Conservation (phyloP, 129 eudicot species). For the Calendula officinalis region DNA sequence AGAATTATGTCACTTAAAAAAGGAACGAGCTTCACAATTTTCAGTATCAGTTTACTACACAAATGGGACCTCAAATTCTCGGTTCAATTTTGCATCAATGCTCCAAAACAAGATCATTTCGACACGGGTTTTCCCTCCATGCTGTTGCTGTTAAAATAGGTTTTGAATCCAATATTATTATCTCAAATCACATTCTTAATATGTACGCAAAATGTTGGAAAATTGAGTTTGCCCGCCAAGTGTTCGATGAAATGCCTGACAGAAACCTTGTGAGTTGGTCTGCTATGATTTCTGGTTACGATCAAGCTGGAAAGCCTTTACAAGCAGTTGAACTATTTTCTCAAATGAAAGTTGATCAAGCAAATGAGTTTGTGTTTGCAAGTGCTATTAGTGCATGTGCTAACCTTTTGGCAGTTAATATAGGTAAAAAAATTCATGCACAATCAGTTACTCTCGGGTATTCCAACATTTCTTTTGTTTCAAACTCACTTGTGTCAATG, state of each 20-base stretch:
- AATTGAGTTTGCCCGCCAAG: conserved; percentile 38
- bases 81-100: conserved; percentile 54
- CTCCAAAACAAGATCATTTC: conserved; percentile 48
- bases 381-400: conserved; percentile 74
- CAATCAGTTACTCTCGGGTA: conserved; percentile 39
- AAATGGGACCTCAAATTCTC: conserved; percentile 40
- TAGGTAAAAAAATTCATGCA: conserved; percentile 61
- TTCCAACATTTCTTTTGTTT: conserved; percentile 44
- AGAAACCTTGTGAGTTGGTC: conserved; percentile 78
- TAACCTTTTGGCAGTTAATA: conserved; percentile 28
- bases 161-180: conserved; percentile 26
- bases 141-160: conserved; percentile 60
- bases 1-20: neutral
- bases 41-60: neutral
- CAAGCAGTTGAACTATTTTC: conserved; percentile 43
- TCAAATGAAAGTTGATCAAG: conserved; percentile 37
- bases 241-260: conserved; percentile 65
- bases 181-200: conserved; percentile 60
- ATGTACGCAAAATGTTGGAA: conserved; percentile 67
- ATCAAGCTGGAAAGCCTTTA: conserved; percentile 39
- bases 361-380: conserved; percentile 61
- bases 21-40: conserved; percentile 10
- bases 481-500: conserved; percentile 67
- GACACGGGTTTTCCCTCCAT: conserved; percentile 53
- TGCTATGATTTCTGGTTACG: conserved; percentile 78